Conservation (phyloP, 768 basidiomycete genomes). For the Leccinum broughii region DNA sequence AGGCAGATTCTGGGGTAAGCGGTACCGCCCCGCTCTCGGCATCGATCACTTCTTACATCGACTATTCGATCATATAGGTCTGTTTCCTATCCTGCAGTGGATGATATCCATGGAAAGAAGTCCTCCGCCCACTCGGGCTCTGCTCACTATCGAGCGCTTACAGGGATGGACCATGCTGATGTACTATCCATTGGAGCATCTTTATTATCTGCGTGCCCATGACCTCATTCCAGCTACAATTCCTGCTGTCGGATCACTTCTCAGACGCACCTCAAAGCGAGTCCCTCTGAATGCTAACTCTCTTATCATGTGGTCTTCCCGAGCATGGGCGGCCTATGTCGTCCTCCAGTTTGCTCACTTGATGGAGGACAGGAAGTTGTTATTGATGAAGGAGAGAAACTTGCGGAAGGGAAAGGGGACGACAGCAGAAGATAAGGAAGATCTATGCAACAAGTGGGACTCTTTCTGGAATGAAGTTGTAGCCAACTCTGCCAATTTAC, state of each 20-base stretch:
- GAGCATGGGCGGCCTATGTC: slow-evolving; percentile 82
- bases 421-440: slow-evolving; percentile 52
- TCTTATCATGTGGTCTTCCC: slow-evolving; percentile 69
- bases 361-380: slow-evolving; percentile 61
- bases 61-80: slow-evolving; percentile 43
- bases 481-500: slow-evolving; percentile 75
- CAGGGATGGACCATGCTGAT: slow-evolving; percentile 74
- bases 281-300: slow-evolving; percentile 46
- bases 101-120: slow-evolving; percentile 71
- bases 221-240: slow-evolving; percentile 59
- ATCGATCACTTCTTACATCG: too few relatives aligned
- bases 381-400: slow-evolving; percentile 53
- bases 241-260: slow-evolving; percentile 43
- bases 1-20: slow-evolving; percentile 81
- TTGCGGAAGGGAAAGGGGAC: slow-evolving; percentile 59
- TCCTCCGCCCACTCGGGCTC: slow-evolving; percentile 65
- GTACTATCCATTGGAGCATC: slow-evolving; percentile 79
- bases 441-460: slow-evolving; percentile 60
- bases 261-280: slow-evolving; percentile 42
- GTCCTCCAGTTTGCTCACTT: slow-evolving; percentile 75
- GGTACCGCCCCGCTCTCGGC: background rate
- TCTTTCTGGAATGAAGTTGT: slow-evolving; percentile 71
- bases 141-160: slow-evolving; percentile 76
- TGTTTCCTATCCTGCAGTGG: slow-evolving; percentile 82
- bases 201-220: slow-evolving; percentile 65